Percentiles rank a stretch among this genome's conserved stretches.
Evolutionary conservation across 202 grass and related monocot species (phyloP).

Genomic region (Carex arenaria): DNA sequence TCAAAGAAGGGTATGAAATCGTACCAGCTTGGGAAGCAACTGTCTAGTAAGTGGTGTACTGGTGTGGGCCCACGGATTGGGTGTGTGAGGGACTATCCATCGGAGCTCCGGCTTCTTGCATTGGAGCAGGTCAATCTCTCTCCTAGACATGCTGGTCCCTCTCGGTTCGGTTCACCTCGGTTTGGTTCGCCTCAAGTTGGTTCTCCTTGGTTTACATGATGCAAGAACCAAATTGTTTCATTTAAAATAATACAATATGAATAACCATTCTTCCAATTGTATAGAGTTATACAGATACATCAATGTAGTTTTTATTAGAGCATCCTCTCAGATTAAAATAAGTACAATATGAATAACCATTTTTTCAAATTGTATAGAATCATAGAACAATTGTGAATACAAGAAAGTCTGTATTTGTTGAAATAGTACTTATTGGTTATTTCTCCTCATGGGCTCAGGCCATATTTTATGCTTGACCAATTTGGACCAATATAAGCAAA

Average conservation of each 20-base stretch:
- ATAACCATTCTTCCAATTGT: slow-evolving; percentile 18
- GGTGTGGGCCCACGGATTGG: slow-evolving; percentile 80
- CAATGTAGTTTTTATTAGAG: not conserved
- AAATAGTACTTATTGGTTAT: not conserved
- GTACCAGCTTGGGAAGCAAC: slow-evolving; percentile 76
- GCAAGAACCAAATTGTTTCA: not conserved
- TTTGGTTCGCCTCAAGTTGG: slow-evolving; percentile 14
- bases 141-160: slow-evolving; percentile 24
- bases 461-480: not conserved
- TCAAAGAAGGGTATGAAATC: slow-evolving; percentile 77
- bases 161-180: slow-evolving; percentile 29
- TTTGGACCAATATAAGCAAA: not conserved
- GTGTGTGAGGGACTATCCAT: slow-evolving; percentile 84
- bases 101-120: slow-evolving; percentile 65
- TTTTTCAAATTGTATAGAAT: slow-evolving; percentile 1
- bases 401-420: not conserved
- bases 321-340: not conserved
- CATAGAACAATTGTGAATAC: slow-evolving; percentile 1
- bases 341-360: not conserved
- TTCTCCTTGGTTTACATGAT: not conserved
- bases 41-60: slow-evolving; percentile 78
- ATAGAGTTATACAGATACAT: not conserved
- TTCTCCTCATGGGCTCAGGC: not conserved
- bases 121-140: slow-evolving; percentile 81
- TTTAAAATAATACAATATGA: not conserved